Evolutionary conservation across 1,139 yeast species (phyloP).

Genomic region (Meyerozyma guilliermondii): DNA sequence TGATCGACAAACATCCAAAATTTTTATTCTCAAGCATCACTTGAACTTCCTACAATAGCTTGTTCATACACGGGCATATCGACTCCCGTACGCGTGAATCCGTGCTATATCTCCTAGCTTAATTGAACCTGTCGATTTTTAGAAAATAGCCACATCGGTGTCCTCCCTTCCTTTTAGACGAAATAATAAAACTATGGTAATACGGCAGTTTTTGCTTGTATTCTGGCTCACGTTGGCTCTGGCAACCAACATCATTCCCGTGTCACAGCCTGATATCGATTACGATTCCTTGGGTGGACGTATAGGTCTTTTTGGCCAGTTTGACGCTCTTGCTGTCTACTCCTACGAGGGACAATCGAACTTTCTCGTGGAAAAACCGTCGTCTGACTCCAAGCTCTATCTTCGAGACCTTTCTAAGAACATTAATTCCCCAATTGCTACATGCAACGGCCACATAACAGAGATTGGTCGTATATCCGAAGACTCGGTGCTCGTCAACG

Average conservation of each 20-base stretch:
- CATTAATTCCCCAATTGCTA: slow-evolving; percentile 26
- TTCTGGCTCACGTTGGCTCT: not conserved
- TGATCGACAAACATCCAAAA: not conserved
- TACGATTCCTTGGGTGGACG: slow-evolving; percentile 31
- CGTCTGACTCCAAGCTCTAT: slow-evolving; percentile 19
- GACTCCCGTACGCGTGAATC: not conserved
- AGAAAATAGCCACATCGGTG: no score
- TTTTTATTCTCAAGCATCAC: not conserved
- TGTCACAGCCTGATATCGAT: slow-evolving; percentile 27
- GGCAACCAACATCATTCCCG: slow-evolving; percentile 7
- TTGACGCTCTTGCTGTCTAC: slow-evolving; percentile 57
- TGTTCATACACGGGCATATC: not conserved
- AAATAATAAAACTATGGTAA: not conserved
- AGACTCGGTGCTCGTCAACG: slow-evolving; percentile 40
- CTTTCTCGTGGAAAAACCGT: slow-evolving; percentile 9
- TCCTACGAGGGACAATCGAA: slow-evolving; percentile 26
- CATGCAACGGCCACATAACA: slow-evolving; percentile 27
- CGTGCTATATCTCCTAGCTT: not conserved
- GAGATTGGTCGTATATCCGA: slow-evolving; percentile 22
- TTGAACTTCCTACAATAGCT: not conserved
- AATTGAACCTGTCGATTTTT: not conserved
- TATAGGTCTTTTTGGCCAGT: slow-evolving; percentile 63
- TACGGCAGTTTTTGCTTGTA: not conserved
- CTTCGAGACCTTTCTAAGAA: slow-evolving; percentile 25
- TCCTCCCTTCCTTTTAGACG: not conserved